Conservation (phyloP, 2,329 filamentous ascomycete genomes). For the Diaporthe ampelina region DNA sequence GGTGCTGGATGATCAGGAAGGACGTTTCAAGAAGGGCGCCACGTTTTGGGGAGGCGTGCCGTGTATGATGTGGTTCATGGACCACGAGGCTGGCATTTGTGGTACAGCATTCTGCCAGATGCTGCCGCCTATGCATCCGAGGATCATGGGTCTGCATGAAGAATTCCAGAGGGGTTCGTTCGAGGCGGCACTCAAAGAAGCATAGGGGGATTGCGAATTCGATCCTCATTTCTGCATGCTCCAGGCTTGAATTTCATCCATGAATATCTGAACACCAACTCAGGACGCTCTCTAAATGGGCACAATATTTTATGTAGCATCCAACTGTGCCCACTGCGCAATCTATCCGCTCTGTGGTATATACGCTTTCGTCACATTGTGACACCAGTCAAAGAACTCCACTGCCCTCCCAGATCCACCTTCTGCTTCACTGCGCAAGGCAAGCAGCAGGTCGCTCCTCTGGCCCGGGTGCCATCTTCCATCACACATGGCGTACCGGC, state of each 20-base stretch:
- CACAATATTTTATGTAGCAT: too few species aligned
- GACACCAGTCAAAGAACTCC: slow-evolving; percentile 44
- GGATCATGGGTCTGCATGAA: slow-evolving; percentile 44
- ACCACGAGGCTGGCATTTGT: slow-evolving; percentile 45
- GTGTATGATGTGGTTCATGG: slow-evolving; percentile 47
- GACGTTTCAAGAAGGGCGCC: slow-evolving; percentile 42
- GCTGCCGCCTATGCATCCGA: slow-evolving; percentile 45
- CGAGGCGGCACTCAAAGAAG: neutral
- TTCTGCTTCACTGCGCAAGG: slow-evolving; percentile 39
- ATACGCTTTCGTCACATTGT: slow-evolving; percentile 26
- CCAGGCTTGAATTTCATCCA: neutral
- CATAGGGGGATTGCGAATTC: neutral
- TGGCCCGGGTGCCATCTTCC: slow-evolving; percentile 46
- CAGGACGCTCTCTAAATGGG: too few species aligned
- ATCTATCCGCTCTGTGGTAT: neutral
- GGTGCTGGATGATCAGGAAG: slow-evolving; percentile 44
- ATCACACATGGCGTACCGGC: slow-evolving; percentile 45
- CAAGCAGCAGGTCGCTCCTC: slow-evolving; percentile 43
- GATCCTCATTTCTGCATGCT: neutral
- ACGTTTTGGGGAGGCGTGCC: slow-evolving; percentile 46
- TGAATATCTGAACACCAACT: too few species aligned
- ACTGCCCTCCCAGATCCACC: slow-evolving; percentile 43
- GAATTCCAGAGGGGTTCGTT: slow-evolving; percentile 44
- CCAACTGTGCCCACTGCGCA: too few species aligned
- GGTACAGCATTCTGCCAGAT: slow-evolving; percentile 46